Conservation (phyloP, 441 rosid genomes). For the Pelargonium citronellum region DNA sequence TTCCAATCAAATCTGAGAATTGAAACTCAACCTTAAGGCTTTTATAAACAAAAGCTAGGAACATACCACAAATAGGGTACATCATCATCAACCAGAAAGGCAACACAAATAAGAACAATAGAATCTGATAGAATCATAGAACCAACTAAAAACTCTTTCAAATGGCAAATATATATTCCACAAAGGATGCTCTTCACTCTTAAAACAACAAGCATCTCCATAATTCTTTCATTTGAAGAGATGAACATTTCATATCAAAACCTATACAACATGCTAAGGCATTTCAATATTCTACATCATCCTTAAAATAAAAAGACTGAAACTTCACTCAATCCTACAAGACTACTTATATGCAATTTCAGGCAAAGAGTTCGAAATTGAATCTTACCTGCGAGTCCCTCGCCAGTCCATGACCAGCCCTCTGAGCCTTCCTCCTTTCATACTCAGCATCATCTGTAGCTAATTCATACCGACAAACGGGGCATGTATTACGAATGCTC, state of each 20-base stretch:
- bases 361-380: slow-evolving; percentile 21
- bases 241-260: background rate
- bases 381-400: slow-evolving; percentile 20
- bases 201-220: background rate
- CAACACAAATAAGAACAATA: background rate
- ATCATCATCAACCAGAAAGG: background rate
- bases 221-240: background rate
- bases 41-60: too few relatives aligned
- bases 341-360: background rate
- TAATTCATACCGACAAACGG: slow-evolving; percentile 25
- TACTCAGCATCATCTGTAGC: slow-evolving; percentile 28
- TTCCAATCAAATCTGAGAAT: too few relatives aligned
- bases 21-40: too few relatives aligned
- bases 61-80: too few relatives aligned
- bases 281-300: background rate
- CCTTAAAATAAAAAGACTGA: slow-evolving; percentile 4
- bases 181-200: background rate
- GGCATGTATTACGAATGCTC: slow-evolving; percentile 24
- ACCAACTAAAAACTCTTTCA: background rate
- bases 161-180: background rate
- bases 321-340: background rate
- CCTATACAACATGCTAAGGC: background rate
- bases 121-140: background rate
- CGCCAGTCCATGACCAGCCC: background rate
- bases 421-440: slow-evolving; percentile 16